Evolutionary conservation across 1,284 basidiomycete species (phyloP), one percentile per base, ranked within the genome.

Genomic region (Bjerkandera adusta): DNA sequence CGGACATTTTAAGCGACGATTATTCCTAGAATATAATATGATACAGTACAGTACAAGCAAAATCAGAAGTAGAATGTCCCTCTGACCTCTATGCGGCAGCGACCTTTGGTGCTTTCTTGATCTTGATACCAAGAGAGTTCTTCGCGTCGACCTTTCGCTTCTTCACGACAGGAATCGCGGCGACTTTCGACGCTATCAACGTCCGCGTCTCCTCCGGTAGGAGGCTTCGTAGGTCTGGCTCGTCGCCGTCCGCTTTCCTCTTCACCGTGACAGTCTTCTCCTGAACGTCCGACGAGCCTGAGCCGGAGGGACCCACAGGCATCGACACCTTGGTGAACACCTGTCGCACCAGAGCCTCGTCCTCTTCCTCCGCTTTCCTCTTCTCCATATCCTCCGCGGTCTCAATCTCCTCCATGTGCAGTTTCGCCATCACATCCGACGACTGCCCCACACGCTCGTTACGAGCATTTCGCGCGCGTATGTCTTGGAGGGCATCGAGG

Each of bases 401-500:
- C 61, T 85, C 79, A 13, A 85, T 68, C 52, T 89, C 85, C 59
- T 84, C 77, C 58, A 73, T 67, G 10, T 70, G 74, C 36, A 81
- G 62, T 32, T 76, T 71, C 16, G 77, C 81, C 27, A 83, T 52
- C 40, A 88, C 54, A 58, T 89, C 85, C 0, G 77, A 68, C 22
- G 77, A 67, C 24, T 85, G 78, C 7, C 86, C 85, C 10, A 86
- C 73, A 22, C 90, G 75, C 61, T 98, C 96, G 50, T 94, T 83
- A 37, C 95, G 77, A 1, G 97, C 93, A 66, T 99, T 99, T 30
- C 92, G 77, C 5, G 90, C 89, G 53, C 93, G 79, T 53, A 99
- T 91, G 61, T 98, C 96, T 61, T 97, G 93, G 48, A 99, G 71
- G 20, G 93, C 92, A 66, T 99, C 96, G 56, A 98, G 77, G 47